Base-by-base conservation (phyloP, 1,284 basidiomycete species). In the Amylostereum chailletii region DNA sequence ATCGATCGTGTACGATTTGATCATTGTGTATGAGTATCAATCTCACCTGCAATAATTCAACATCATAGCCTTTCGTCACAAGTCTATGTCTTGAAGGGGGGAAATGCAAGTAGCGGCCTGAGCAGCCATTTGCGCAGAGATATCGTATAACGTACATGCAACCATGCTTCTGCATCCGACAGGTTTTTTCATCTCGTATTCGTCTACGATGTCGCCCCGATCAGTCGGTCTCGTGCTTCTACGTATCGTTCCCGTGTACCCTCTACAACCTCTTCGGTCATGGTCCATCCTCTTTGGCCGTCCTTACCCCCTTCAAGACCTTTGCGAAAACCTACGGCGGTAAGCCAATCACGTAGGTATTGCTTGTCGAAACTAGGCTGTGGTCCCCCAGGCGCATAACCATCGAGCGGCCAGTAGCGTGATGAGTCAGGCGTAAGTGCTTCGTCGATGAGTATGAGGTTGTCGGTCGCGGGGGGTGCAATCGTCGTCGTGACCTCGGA, bases 311-410 rank as follows among this genome's bases (percentile, higher is more conserved):
- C 79, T 60, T 93, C 90, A 33, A 90, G 71, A 0, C 87, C 90
- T 64, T 88, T 90, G 54, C 74, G 74, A 65, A 90, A 91, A 0
- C 90, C 90, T 3, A 74, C 70, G 30, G 69, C 65, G 29, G 81
- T 79, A 39, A 97, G 71, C 88, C 93, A 94, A 65, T 98, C 94
- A 36, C 96, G 75, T 42, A 99, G 71, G 62, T 89, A 97, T 69
- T 99, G 95, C 72, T 99, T 99, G 68, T 99, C 96, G 61, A 96
- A 99, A 60, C 90, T 93, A 26, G 84, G 79, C 68, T 97, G 95
- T 0, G 83, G 70, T 31, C 77, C 72, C 6, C 95, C 95, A 2
- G 81, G 74, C 38, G 71, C 67, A 69, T 96, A 99, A 2, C 71
- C 77, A 9, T 72, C 75, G 0, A 83, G 74, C 1, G 92, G 86